phyloP scores from a whole-genome alignment of 176 grass and related monocot genomes.

The Chrysopogon serrulatus region DNA sequence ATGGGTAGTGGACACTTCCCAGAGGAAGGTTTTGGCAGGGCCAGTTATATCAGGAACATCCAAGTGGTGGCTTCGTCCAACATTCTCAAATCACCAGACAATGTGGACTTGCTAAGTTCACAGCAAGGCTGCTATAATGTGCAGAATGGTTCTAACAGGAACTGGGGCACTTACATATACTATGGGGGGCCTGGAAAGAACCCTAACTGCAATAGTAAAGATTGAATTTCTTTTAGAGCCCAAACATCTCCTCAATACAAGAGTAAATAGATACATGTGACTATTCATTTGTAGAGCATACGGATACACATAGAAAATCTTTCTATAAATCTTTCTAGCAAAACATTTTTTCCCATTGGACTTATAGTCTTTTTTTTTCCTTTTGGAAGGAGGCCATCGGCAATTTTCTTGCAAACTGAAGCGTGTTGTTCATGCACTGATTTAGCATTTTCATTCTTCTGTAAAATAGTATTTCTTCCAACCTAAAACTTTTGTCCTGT shows the following conservation, averaged over 20 bases:
- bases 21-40: slow-evolving; percentile 41
- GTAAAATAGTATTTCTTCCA: too few relatives aligned
- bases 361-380: too few relatives aligned
- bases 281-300: too few relatives aligned
- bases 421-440: too few relatives aligned
- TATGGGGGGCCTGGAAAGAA: slow-evolving; percentile 47
- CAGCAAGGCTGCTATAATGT: slow-evolving; percentile 30
- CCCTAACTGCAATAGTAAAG: slow-evolving; percentile 26
- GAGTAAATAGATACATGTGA: not conserved
- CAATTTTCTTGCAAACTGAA: too few relatives aligned
- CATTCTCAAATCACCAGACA: slow-evolving; percentile 20
- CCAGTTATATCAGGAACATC: slow-evolving; percentile 60
- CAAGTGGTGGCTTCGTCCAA: slow-evolving; percentile 43
- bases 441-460: too few relatives aligned
- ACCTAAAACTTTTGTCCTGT: too few relatives aligned
- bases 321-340: too few relatives aligned
- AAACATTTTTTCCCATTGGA: too few relatives aligned
- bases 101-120: slow-evolving; percentile 16
- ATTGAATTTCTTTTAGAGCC: not conserved
- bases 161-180: slow-evolving; percentile 47
- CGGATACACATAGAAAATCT: too few relatives aligned
- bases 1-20: slow-evolving; percentile 60
- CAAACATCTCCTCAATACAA: not conserved
- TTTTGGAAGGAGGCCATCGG: too few relatives aligned
- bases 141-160: slow-evolving; percentile 26